A percentile compares a stretch with the other conserved stretches of the same genome.
These are phyloP conservation scores for Epithemia pelagica DNA, from an alignment of 108 stramenopile genomes.

Conservation along the genomic window DNA sequence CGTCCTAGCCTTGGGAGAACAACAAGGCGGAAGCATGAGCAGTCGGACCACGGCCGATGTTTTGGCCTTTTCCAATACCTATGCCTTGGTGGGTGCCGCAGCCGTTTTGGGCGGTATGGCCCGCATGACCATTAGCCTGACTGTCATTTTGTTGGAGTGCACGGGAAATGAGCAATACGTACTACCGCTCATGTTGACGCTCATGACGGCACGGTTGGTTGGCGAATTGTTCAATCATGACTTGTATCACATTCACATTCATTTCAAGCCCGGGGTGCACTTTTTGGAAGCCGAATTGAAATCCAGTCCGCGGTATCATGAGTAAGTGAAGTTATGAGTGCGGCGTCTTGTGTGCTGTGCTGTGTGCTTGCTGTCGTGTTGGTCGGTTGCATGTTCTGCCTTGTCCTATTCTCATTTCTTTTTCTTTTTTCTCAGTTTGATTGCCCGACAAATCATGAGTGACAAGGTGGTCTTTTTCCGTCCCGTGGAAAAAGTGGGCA, in stretches of 20 bases:
- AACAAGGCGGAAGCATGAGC: neutral
- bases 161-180: conserved; percentile 78
- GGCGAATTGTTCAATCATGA: conserved; percentile 68
- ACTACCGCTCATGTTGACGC: conserved; percentile 69
- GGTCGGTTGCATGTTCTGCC: too few species aligned
- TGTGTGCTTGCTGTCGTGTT: conserved; percentile 2
- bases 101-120: conserved; percentile 74
- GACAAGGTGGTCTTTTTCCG: conserved; percentile 28
- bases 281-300: conserved; percentile 41
- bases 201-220: conserved; percentile 54
- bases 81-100: conserved; percentile 77
- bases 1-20: neutral
- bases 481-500: conserved; percentile 34
- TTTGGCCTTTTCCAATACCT: conserved; percentile 59
- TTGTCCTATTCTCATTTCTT: too few species aligned
- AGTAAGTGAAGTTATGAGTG: conserved; percentile 14
- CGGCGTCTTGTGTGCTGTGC: neutral
- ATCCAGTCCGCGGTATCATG: conserved; percentile 25
- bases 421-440: conserved; percentile 19
- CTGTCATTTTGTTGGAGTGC: conserved; percentile 73
- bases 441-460: conserved; percentile 36
- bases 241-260: conserved; percentile 73
- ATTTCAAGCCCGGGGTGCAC: conserved; percentile 38
- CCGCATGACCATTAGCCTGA: conserved; percentile 80
- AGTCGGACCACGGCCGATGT: conserved; percentile 4